A percentile compares a stretch with the other conserved stretches of the same genome.
phyloP scores from a whole-genome alignment of 441 rosid species.

The Pelargonium cotyledonis region DNA sequence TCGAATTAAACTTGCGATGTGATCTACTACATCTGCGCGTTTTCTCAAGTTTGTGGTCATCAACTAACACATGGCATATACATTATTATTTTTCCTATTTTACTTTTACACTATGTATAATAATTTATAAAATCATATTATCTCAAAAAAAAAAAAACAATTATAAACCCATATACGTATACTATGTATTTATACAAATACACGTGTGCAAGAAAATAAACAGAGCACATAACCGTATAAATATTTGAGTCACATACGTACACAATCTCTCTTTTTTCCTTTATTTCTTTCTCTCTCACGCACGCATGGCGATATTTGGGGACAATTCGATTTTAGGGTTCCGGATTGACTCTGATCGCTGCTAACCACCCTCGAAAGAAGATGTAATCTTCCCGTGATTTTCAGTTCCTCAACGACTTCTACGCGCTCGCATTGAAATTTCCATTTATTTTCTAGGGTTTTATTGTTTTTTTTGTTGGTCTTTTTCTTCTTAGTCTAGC shows the following conservation, averaged over 20 bases:
- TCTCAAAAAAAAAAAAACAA: too few species aligned
- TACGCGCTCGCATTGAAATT: not conserved
- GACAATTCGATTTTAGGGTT: conserved; percentile 25
- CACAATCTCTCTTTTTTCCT: not conserved
- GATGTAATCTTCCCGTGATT: conserved; percentile 40
- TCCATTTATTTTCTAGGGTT: conserved; percentile 9
- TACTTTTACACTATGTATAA: too few species aligned
- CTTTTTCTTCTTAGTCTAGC: not conserved
- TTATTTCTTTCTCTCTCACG: not conserved
- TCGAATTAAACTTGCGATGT: too few species aligned
- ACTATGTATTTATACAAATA: not conserved
- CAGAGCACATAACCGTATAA: not conserved
- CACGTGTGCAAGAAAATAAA: not conserved
- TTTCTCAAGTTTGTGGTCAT: too few species aligned
- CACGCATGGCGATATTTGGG: conserved; percentile 27
- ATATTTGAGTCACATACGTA: too few species aligned
- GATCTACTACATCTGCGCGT: too few species aligned
- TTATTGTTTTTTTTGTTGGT: not conserved
- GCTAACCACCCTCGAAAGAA: conserved; percentile 9
- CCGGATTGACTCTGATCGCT: conserved; percentile 16
- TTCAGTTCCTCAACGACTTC: not conserved
- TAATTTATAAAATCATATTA: too few species aligned
- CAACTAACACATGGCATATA: too few species aligned
- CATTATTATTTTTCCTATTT: too few species aligned
- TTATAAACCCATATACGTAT: too few species aligned